These are phyloP conservation scores for Ophiostoma quercus DNA, from an alignment of 2,329 filamentous ascomycete species.

Conservation along the genomic window DNA sequence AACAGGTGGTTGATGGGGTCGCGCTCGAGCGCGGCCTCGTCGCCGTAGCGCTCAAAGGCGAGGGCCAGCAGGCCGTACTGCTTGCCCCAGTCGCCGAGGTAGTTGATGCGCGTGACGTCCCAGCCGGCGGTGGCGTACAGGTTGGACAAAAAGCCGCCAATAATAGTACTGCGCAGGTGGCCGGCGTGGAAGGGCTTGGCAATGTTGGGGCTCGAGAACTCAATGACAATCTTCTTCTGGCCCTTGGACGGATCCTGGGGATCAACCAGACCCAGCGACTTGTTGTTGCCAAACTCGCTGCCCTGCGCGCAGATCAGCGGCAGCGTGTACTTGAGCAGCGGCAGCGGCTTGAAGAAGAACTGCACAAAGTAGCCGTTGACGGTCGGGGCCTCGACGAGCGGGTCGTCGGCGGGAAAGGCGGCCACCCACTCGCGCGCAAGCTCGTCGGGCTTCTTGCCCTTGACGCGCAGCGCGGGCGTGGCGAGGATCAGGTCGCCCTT, in stretches of 20 bases:
- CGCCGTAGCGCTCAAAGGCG: slow-evolving; percentile 69
- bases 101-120: slow-evolving; percentile 71
- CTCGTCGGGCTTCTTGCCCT: slow-evolving; percentile 60
- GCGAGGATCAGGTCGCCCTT: slow-evolving; percentile 78
- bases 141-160: slow-evolving; percentile 70
- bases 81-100: slow-evolving; percentile 77
- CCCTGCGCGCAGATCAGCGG: slow-evolving; percentile 62
- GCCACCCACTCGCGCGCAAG: slow-evolving; percentile 57
- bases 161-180: slow-evolving; percentile 72
- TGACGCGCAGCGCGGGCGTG: slow-evolving; percentile 73
- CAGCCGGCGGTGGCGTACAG: slow-evolving; percentile 66
- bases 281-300: slow-evolving; percentile 60
- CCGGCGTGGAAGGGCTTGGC: slow-evolving; percentile 80
- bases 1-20: slow-evolving; percentile 80
- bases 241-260: slow-evolving; percentile 54
- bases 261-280: slow-evolving; percentile 55
- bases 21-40: slow-evolving; percentile 61
- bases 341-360: slow-evolving; percentile 72
- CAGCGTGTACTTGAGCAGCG: slow-evolving; percentile 61
- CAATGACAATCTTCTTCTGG: slow-evolving; percentile 65
- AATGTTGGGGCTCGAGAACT: slow-evolving; percentile 82
- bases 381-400: slow-evolving; percentile 65
- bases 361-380: slow-evolving; percentile 65
- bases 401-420: slow-evolving; percentile 54
- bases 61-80: slow-evolving; percentile 69